Percentiles rank a stretch among this genome's conserved stretches.
These are phyloP conservation scores for Kazachstania martiniae DNA, from an alignment of 805 yeast genomes.

Conservation along the genomic window DNA sequence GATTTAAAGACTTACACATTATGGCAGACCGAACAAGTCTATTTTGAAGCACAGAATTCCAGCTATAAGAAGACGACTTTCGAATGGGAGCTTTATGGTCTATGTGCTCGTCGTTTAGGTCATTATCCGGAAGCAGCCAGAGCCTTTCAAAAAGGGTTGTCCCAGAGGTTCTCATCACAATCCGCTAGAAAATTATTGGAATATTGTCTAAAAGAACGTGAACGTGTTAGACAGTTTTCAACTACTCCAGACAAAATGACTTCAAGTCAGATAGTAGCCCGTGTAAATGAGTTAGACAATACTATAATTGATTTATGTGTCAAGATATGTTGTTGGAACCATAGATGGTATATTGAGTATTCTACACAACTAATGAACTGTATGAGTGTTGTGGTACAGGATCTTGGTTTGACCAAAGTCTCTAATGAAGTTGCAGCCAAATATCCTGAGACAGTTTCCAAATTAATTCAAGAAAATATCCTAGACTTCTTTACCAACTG, in stretches of 20 bases:
- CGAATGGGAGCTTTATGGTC: conserved; percentile 91
- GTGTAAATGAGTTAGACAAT: conserved; percentile 32
- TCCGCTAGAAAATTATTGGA: conserved; percentile 65
- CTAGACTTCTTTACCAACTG: conserved; percentile 19
- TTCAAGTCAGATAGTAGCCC: conserved; percentile 26
- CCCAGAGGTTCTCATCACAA: conserved; percentile 67
- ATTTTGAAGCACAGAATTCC: conserved; percentile 79
- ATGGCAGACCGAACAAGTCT: conserved; percentile 88
- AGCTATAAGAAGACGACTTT: conserved; percentile 65
- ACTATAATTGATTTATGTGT: conserved; percentile 59
- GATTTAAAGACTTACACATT: conserved; percentile 75
- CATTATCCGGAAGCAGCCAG: conserved; percentile 79
- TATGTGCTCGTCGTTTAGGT: conserved; percentile 73
- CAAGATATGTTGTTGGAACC: conserved; percentile 90
- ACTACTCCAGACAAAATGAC: conserved; percentile 15
- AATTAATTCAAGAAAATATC: conserved; percentile 20
- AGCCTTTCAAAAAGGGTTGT: conserved; percentile 68
- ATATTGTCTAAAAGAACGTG: conserved; percentile 45
- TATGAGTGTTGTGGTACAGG: conserved; percentile 50
- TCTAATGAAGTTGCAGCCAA: conserved; percentile 60
- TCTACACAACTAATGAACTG: conserved; percentile 56
- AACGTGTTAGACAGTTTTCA: conserved; percentile 15
- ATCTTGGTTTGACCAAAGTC: conserved; percentile 71
- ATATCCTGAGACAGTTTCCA: conserved; percentile 36
- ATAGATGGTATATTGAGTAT: conserved; percentile 93